Conservation (phyloP, 148 eudicot genomes). For the Camellia japonica region DNA sequence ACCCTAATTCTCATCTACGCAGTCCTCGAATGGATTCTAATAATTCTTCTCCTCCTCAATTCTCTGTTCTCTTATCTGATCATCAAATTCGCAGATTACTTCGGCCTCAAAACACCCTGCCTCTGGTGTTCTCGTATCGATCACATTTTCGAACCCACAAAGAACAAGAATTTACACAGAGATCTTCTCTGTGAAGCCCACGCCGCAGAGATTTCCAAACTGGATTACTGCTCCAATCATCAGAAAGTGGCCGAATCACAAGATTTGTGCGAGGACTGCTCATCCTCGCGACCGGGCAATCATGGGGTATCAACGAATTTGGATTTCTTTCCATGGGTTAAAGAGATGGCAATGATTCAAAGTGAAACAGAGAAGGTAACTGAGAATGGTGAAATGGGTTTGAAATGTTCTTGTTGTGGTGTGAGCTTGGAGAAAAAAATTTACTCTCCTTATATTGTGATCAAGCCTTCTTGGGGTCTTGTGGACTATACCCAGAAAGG, state of each 20-base stretch:
- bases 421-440: conserved; percentile 23
- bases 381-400: conserved; percentile 25
- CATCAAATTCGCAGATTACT: conserved; percentile 63
- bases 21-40: conserved; percentile 75
- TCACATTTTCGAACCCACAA: conserved; percentile 43
- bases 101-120: conserved; percentile 83
- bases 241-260: conserved; percentile 47
- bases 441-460: conserved; percentile 24
- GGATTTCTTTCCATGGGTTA: conserved; percentile 34
- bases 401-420: conserved; percentile 74
- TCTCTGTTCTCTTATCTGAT: conserved; percentile 72
- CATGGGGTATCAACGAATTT: conserved; percentile 18
- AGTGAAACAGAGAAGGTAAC: conserved; percentile 17
- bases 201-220: conserved; percentile 52
- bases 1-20: conserved; percentile 61
- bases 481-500: conserved; percentile 39
- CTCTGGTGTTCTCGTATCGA: conserved; percentile 71
- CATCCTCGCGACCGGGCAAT: conserved; percentile 19
- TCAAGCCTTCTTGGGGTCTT: conserved; percentile 41
- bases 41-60: conserved; percentile 67
- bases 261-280: conserved; percentile 63
- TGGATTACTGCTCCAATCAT: conserved; percentile 67
- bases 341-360: conserved; percentile 33
- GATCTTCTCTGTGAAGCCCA: conserved; percentile 75
- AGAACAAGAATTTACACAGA: conserved; percentile 30